Evolutionary conservation across 306 rosid species (phyloP), one percentile per base, ranked within the genome.

Genomic region (Lathyrus tuberosus): DNA sequence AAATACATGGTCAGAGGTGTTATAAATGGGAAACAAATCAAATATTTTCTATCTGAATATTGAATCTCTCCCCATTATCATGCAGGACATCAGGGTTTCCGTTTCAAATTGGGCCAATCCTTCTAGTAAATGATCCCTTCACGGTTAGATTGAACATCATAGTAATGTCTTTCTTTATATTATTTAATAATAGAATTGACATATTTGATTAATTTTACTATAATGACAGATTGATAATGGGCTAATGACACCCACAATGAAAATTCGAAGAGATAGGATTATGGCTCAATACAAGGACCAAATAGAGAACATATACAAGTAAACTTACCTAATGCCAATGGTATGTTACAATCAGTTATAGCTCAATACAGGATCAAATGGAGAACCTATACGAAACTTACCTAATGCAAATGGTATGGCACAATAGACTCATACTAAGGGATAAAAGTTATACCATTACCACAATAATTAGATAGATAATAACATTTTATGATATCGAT

Each of bases 201-300:
- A 48, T 66, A 16, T 47, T 67, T 54, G 14, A 42, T 26, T 81
- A 65, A 71, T 24, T 16, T 65, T 57, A 12, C 60, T 74, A 69
- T 10, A 22, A 69, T 72, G 75, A 78, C 87, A 94, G 98, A 83
- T 94, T 74, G 98, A 94, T 46, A 80, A 82, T 65, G 96, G 96
- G 30, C 79, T 90, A 60, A 78, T 94, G 96, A 94, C 96, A 64
- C 96, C 98, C 3, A 94, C 98, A 10, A 79, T 94, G 98, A 90
- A 94, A 76, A 75, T 94, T 60, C 87, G 94, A 76, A 79, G 98
- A 79, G 95, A 94, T 76, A 81, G 65, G 62, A 97, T 90, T 40
- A 74, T 74, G 62, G 82, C 79, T 65, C 82, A 56, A 48, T 85
- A 80, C 82, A 69, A 54, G 79, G 85, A 94, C 49, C 84, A 90